These are phyloP conservation scores for Leishmania guyanensis DNA, from an alignment of 208 protist species.

Conservation along the genomic window DNA sequence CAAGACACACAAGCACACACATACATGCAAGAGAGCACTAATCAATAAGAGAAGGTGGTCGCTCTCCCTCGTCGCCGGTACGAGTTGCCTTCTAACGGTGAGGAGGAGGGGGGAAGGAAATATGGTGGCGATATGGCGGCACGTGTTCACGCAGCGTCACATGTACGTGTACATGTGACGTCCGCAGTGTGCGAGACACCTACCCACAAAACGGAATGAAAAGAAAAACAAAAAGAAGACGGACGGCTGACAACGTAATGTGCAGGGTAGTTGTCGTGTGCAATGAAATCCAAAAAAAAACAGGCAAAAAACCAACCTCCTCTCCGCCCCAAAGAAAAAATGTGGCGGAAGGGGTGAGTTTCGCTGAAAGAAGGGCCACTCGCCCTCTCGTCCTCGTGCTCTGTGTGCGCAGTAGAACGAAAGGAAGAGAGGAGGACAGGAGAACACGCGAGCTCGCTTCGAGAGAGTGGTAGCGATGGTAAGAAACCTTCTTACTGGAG, in stretches of 20 bases:
- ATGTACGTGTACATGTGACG: not conserved
- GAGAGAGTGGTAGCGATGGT: not conserved
- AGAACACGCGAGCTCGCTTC: not conserved
- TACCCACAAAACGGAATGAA: not conserved
- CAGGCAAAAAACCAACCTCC: not conserved
- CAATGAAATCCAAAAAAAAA: not conserved
- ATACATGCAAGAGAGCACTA: not conserved
- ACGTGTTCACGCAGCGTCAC: not conserved
- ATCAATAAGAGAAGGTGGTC: not conserved
- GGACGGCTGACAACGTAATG: not conserved
- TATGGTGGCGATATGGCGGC: not conserved
- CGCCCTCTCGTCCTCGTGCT: not conserved
- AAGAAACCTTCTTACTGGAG: not conserved
- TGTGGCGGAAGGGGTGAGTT: not conserved
- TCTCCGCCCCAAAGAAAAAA: not conserved
- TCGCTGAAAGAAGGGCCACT: not conserved
- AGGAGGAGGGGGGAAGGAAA: not conserved
- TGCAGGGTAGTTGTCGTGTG: not conserved
- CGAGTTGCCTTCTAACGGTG: not conserved
- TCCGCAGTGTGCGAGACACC: not conserved
- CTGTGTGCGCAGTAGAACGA: not conserved
- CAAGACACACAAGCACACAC: not conserved
- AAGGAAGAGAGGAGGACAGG: not conserved
- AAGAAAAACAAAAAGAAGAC: not conserved
- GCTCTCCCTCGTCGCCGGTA: not conserved